These are phyloP conservation scores for Oryza glumipatula DNA, from an alignment of 176 grass and related monocot species.

Conservation along the genomic window DNA sequence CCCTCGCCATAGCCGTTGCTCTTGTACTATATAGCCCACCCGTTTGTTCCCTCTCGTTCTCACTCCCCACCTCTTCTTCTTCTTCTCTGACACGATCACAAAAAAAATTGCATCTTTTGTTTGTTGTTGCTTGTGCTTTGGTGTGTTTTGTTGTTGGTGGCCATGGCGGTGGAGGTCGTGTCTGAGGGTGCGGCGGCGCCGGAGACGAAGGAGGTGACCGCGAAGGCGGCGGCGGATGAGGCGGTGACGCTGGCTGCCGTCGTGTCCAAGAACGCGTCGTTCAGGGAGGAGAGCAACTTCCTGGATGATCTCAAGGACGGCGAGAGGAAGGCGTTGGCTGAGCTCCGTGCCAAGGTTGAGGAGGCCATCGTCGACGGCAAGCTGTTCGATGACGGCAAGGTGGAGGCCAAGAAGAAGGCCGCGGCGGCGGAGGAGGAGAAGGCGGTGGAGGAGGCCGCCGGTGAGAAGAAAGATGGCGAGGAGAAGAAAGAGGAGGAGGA, in stretches of 20 bases:
- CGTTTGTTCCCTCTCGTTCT: neutral
- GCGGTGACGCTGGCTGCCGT: neutral
- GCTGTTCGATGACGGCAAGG: conserved; percentile 45
- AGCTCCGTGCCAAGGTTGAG: conserved; percentile 76
- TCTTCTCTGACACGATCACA: neutral
- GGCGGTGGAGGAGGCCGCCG: neutral
- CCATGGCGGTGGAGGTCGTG: conserved; percentile 53
- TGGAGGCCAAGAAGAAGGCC: neutral
- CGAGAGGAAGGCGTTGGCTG: conserved; percentile 76
- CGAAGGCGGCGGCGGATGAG: conserved; percentile 31
- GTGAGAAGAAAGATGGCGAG: neutral
- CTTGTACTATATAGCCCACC: conserved; percentile 33
- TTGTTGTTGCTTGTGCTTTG: neutral
- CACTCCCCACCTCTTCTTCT: neutral
- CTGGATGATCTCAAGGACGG: conserved; percentile 76
- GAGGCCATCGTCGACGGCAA: conserved; percentile 64
- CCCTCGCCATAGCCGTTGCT: conserved; percentile 37
- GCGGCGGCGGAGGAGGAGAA: conserved; percentile 12
- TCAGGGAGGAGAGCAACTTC: conserved; percentile 94
- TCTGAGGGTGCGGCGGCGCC: conserved; percentile 15
- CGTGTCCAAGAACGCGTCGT: conserved; percentile 63
- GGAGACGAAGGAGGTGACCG: conserved; percentile 29
- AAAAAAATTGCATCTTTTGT: neutral
- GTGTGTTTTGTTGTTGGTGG: neutral
- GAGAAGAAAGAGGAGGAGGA: neutral